Evolutionary conservation across 345 rosid genomes (phyloP).

Genomic region (Eucalyptus sp.): DNA sequence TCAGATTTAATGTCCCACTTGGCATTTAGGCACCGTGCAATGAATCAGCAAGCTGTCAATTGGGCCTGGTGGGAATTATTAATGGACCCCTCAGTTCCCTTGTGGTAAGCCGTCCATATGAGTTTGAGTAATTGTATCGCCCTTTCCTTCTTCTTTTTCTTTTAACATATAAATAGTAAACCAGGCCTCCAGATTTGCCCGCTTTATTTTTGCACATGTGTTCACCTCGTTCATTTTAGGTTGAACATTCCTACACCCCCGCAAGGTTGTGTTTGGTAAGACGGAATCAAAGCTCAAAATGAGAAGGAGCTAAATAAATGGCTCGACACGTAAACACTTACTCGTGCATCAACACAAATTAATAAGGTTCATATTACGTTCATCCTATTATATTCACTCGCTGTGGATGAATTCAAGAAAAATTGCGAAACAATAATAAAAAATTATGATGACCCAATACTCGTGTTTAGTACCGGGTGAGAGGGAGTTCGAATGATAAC

Average conservation of each 20-base stretch:
- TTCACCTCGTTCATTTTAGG: background rate
- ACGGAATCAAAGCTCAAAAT: background rate
- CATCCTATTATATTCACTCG: background rate
- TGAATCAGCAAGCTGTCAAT: background rate
- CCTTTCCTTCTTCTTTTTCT: background rate
- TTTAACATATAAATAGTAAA: background rate
- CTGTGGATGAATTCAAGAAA: background rate
- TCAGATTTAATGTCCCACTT: background rate
- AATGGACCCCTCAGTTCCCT: background rate
- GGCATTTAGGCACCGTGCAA: background rate
- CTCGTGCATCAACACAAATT: background rate
- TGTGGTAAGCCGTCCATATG: background rate
- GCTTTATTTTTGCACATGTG: background rate
- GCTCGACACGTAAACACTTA: background rate
- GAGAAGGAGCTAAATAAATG: background rate
- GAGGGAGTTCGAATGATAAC: background rate
- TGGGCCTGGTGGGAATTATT: background rate
- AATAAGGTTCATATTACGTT: background rate
- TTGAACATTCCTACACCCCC: background rate
- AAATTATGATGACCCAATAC: background rate
- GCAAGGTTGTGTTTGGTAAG: background rate
- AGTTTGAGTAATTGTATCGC: background rate
- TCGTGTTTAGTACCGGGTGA: background rate
- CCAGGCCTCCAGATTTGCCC: background rate
- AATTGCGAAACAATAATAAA: background rate